These are phyloP conservation scores for Dactylis glomerata DNA, from an alignment of 176 grass and related monocot species.

Conservation along the genomic window DNA sequence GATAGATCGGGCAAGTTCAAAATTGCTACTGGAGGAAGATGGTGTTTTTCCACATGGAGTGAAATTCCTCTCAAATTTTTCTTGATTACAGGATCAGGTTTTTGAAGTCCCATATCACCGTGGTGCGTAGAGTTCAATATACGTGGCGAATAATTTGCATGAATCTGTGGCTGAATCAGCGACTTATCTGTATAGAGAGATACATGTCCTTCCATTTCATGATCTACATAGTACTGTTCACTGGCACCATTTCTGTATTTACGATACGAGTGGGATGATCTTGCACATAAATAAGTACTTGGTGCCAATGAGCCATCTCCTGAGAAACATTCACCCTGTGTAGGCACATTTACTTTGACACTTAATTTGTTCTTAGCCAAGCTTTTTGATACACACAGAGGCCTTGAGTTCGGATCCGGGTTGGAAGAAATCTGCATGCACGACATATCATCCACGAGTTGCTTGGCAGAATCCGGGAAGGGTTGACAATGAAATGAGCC, in stretches of 20 bases:
- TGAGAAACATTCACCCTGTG: neutral
- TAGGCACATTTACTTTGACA: constrained; percentile 7
- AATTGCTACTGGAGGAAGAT: neutral
- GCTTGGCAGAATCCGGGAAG: constrained; percentile 6
- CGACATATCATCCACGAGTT: constrained; percentile 22
- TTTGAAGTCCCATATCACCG: constrained; percentile 15
- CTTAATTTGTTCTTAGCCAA: neutral
- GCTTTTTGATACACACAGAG: constrained; percentile 17
- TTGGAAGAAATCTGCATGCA: constrained; percentile 33
- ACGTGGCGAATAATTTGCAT: neutral
- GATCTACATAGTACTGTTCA: neutral
- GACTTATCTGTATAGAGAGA: neutral
- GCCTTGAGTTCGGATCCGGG: constrained; percentile 7
- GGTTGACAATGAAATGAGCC: constrained; percentile 1
- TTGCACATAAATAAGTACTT: constrained; percentile 25
- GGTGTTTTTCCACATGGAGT: neutral
- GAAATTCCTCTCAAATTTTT: constrained; percentile 7
- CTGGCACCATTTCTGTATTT: constrained; percentile 15
- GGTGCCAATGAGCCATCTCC: neutral
- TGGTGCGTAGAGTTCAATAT: neutral
- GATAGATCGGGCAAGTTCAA: constrained; percentile 48
- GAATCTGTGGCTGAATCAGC: constrained; percentile 12
- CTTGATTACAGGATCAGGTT: constrained; percentile 1
- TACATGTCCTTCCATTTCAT: constrained; percentile 10
- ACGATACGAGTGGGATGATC: neutral